Base-by-base conservation (phyloP, 2,329 filamentous ascomycete genomes). In the Hypoxylon sp. region DNA sequence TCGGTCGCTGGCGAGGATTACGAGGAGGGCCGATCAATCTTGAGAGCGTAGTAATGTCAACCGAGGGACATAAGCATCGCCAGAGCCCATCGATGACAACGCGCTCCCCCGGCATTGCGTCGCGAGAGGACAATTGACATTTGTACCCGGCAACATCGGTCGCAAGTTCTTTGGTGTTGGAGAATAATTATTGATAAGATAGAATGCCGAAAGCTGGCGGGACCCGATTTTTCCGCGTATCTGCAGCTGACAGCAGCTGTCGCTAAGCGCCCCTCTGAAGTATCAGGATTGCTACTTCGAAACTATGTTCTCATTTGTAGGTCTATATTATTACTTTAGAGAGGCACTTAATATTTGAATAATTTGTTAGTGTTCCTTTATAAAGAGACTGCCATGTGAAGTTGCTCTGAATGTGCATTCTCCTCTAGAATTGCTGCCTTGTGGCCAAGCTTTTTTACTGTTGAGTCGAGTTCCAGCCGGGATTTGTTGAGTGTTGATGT, bases 61-160 rank as follows among this genome's bases (percentile, higher is more conserved):
- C 80, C 7, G 83, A 84, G 11, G 89, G 89, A 73, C 87, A 90
- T 14, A 91, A 80, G 74, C 86, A 90, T 75, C 86, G 86, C 87
- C 88, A 90, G 49, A 91, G 82, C 66, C 88, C 87, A 76, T 91
- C 89, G 36, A 83, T 74, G 1, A 82, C 76, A 55, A 85, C 72
- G 67, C 79, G 79, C 52, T 78, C 72, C 62, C 76, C 73, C 43
- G 77, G 74, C 81, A 83, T 83, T 68, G 69, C 59, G 68, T 34
- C 21, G 23, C 48, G n/a, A 23, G 46, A 43, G 25, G 21, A 21
- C 28, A 56, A 53, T 58, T 36, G 58, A 48, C 28, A 19, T 34
- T 46, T 46, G 23, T 14, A 19, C 36, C 51, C n/a, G 5, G 28
- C 6, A 30, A 30, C 5, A 5, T 6, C 6, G 5, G 13, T 43